A percentile compares a stretch with the other conserved stretches of the same genome.
Conservation (phyloP, 345 rosid genomes). For the Pistacia vera region DNA sequence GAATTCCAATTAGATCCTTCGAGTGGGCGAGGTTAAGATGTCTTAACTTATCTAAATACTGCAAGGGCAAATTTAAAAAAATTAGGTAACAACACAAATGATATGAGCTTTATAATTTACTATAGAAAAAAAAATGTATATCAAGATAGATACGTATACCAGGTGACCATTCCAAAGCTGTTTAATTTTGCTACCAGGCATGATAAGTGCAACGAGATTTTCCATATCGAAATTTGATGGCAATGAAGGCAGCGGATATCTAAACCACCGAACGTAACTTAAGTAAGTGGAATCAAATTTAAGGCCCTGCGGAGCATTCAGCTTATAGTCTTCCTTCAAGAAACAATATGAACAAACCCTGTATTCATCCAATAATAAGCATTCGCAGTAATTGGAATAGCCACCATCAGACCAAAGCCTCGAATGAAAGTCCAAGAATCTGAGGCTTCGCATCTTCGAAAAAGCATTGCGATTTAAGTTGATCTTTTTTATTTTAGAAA, state of each 20-base stretch:
- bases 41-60: background rate
- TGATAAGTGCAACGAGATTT: background rate
- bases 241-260: no score
- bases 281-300: no score
- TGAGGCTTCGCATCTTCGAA: background rate
- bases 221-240: background rate
- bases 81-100: no score
- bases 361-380: rapidly evolving
- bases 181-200: background rate
- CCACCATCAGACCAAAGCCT: no score
- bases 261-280: background rate
- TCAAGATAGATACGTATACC: no score
- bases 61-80: background rate
- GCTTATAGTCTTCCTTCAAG: background rate
- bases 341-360: background rate
- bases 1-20: no score
- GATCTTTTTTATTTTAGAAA: background rate
- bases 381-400: no score
- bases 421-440: background rate
- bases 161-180: background rate
- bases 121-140: no score
- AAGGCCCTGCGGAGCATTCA: background rate
- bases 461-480: background rate
- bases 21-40: no score
- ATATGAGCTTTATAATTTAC: no score